Base-by-base conservation (phyloP, 2,329 filamentous ascomycete genomes). In the Botrytis deweyae region DNA sequence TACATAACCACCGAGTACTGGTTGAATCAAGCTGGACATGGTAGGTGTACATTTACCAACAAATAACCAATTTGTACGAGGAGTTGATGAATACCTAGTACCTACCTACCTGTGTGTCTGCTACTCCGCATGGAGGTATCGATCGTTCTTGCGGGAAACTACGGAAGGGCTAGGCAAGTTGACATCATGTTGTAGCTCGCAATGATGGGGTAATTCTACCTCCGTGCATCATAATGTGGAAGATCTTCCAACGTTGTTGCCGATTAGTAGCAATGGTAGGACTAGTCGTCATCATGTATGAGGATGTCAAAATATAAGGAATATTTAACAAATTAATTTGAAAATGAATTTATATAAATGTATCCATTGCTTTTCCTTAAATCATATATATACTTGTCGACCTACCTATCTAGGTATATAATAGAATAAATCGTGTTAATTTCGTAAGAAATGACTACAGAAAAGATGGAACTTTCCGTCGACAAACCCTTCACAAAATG, bases 201-300 rank as follows among this genome's bases (percentile, higher is more conserved):
- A 65, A 46, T 65, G 42, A 65, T 46, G 63, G 63, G 63, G 63
- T 65, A 65, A 44, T 44, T 64, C 62, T 29, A 42, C 44, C 62
- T 65, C 42, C 63, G 29, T 65, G 63, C 40, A 65, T 42, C 20
- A 44, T 33, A 33, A 40, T 38, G 16, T 25, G 59, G 59, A 40
- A 62, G 59, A 62, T 62, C 36, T n/a, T 38, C 22, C 22, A 40
- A 40, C 20, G 59, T 62, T 62, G 33, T 36, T 40, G 12, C 25
- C 22, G 59, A 4, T 36, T 22, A 61, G 29, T 22, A 61, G 29
- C 18, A 59, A 5, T 10, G 36, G 59, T 40, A 40, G 25, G 14
- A 40, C 33, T 59, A 36, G 29, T 29, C 8, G 29, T 29, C 18
- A 22, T 33, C 22, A n/a, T n/a, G 14, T 52, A 20, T 65, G 5